phyloP scores from a whole-genome alignment of 306 rosid species.

The Trifolium pratense region DNA sequence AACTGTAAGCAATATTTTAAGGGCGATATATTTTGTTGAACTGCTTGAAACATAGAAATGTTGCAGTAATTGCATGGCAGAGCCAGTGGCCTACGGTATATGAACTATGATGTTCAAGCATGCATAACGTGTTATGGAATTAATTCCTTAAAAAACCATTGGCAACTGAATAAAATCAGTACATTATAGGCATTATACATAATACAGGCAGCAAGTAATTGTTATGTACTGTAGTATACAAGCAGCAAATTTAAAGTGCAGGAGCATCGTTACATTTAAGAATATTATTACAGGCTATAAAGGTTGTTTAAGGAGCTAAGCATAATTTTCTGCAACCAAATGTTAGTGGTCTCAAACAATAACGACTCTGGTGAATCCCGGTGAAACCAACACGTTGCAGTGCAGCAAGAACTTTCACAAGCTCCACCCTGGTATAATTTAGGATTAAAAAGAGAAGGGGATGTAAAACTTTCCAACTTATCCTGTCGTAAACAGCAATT shows the following conservation, averaged over 20 bases:
- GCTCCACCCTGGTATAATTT: neutral
- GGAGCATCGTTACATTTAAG: neutral
- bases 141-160: neutral
- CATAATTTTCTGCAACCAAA: neutral
- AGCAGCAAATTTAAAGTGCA: neutral
- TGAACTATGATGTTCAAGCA: neutral
- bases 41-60: no score
- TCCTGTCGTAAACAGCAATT: neutral
- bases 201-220: neutral
- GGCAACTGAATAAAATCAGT: neutral
- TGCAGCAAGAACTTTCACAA: slow-evolving; percentile 4
- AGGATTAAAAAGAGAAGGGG: neutral
- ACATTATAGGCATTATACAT: neutral
- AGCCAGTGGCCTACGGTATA: neutral
- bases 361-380: neutral
- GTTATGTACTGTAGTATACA: no score
- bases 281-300: neutral
- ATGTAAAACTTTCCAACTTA: slow-evolving; percentile 8
- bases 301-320: neutral
- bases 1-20: no score
- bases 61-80: no score
- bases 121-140: neutral
- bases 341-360: slow-evolving; percentile 12
- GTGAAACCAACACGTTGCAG: neutral
- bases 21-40: no score